A percentile compares a stretch with the other conserved stretches of the same genome.
Evolutionary conservation across 2,329 filamentous ascomycete genomes (phyloP).

Genomic region (Talaromyces sp.): DNA sequence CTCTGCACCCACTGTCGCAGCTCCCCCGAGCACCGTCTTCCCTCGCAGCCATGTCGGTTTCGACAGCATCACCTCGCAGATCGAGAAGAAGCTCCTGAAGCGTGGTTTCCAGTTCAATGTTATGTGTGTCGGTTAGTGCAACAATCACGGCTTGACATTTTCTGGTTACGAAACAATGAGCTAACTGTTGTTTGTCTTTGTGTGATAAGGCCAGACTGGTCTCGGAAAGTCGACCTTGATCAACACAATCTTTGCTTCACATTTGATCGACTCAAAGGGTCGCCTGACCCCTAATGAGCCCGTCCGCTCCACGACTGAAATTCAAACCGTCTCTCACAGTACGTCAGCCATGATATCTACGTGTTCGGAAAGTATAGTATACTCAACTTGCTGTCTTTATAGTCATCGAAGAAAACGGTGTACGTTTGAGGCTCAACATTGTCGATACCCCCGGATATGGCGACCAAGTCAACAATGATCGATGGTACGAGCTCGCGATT

Average conservation of each 20-base stretch:
- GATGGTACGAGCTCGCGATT: slow-evolving; percentile 58
- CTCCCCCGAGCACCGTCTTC: slow-evolving; percentile 58
- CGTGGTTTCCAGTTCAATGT: slow-evolving; percentile 99
- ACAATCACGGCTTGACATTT: not conserved
- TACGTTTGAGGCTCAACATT: slow-evolving; percentile 95
- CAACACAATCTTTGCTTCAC: slow-evolving; percentile 99
- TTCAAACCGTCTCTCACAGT: slow-evolving; percentile 92
- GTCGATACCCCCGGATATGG: slow-evolving; percentile 98
- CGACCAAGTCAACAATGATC: slow-evolving; percentile 98
- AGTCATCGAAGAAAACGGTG: slow-evolving; percentile 98
- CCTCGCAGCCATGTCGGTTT: slow-evolving; percentile 99
- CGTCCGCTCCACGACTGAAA: slow-evolving; percentile 93
- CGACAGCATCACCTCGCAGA: slow-evolving; percentile 99
- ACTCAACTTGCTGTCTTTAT: slow-evolving; percentile 19
- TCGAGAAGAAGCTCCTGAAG: slow-evolving; percentile 99
- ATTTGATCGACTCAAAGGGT: slow-evolving; percentile 98
- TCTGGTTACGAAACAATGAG: not conserved
- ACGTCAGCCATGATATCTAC: slow-evolving; percentile 27
- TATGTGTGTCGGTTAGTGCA: slow-evolving; percentile 89
- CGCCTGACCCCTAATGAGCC: slow-evolving; percentile 88
- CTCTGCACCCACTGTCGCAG: slow-evolving; percentile 54
- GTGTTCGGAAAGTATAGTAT: slow-evolving; percentile 19
- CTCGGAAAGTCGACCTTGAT: slow-evolving; percentile 98
- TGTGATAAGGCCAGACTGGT: slow-evolving; percentile 79
- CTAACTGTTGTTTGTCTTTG: slow-evolving; percentile 6